Evolutionary conservation across 441 rosid genomes (phyloP).

Genomic region (Sinapis alba): DNA sequence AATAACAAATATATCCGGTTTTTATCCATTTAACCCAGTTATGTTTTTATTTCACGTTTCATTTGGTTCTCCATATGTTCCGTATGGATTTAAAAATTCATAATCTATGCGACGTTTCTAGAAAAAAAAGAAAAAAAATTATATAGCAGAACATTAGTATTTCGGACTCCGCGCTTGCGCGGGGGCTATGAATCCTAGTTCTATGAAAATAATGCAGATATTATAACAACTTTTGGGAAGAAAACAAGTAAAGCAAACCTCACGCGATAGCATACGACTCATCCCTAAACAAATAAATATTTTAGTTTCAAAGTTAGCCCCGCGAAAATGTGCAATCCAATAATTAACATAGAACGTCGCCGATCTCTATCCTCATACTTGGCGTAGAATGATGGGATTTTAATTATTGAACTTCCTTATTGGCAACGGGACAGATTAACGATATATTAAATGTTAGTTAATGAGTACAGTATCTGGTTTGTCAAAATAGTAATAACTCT

Average conservation of each 20-base stretch:
- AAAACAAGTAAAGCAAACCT: slow-evolving; percentile 39
- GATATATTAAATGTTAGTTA: slow-evolving; percentile 4
- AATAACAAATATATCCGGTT: no score
- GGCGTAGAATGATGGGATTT: slow-evolving; percentile 31
- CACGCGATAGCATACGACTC: slow-evolving; percentile 20
- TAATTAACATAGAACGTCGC: slow-evolving; percentile 36
- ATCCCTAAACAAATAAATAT: slow-evolving; percentile 8
- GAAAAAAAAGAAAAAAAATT: no score
- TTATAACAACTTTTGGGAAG: slow-evolving; percentile 38
- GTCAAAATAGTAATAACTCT: slow-evolving; percentile 9
- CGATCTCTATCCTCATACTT: slow-evolving; percentile 32
- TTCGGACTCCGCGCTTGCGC: no score
- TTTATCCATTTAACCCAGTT: no score
- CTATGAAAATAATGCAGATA: no score
- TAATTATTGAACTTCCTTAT: slow-evolving; percentile 24
- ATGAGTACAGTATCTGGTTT: not conserved
- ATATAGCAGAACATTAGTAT: no score
- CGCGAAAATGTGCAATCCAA: slow-evolving; percentile 31
- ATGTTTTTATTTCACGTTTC: no score
- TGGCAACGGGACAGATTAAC: not conserved
- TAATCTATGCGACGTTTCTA: no score
- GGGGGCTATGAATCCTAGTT: no score
- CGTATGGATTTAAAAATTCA: no score
- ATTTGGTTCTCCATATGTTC: no score
- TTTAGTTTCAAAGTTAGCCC: slow-evolving; percentile 19